phyloP scores from a whole-genome alignment of 2,329 filamentous ascomycete genomes.

The Cordyceps fumosorosea region DNA sequence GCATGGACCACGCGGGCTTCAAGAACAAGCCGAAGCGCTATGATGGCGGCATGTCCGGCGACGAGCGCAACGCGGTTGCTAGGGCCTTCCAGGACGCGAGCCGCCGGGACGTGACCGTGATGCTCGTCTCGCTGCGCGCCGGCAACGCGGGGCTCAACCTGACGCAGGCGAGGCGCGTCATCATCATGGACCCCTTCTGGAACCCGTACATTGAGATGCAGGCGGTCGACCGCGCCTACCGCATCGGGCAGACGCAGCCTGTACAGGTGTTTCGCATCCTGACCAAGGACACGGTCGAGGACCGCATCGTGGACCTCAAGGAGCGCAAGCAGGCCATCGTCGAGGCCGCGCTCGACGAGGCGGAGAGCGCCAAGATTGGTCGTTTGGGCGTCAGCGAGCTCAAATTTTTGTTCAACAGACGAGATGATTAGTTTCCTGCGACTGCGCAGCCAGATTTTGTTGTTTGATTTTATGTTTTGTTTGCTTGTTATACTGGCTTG shows the following conservation, averaged over 20 bases:
- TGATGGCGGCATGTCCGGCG: constrained; percentile 71
- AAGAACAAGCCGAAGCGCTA: constrained; percentile 62
- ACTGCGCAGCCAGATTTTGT: background rate
- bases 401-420: constrained; percentile 55
- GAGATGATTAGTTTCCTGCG: background rate
- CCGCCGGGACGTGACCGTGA: constrained; percentile 55
- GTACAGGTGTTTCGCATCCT: constrained; percentile 79
- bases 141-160: constrained; percentile 83
- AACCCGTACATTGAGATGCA: constrained; percentile 92
- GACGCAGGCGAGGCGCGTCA: constrained; percentile 73
- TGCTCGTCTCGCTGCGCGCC: constrained; percentile 77
- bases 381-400: constrained; percentile 62
- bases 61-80: constrained; percentile 62
- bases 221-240: constrained; percentile 82
- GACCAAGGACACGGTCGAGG: constrained; percentile 73
- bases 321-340: constrained; percentile 72
- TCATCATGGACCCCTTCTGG: constrained; percentile 91
- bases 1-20: constrained; percentile 55
- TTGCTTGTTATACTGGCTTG: background rate
- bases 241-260: constrained; percentile 69
- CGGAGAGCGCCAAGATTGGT: constrained; percentile 58
- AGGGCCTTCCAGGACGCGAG: constrained; percentile 55
- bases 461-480: background rate
- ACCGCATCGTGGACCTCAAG: constrained; percentile 75
- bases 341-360: constrained; percentile 72